Evolutionary conservation across 352 stramenopile species (phyloP).

Genomic region (Globisporangium uncinulatum): DNA sequence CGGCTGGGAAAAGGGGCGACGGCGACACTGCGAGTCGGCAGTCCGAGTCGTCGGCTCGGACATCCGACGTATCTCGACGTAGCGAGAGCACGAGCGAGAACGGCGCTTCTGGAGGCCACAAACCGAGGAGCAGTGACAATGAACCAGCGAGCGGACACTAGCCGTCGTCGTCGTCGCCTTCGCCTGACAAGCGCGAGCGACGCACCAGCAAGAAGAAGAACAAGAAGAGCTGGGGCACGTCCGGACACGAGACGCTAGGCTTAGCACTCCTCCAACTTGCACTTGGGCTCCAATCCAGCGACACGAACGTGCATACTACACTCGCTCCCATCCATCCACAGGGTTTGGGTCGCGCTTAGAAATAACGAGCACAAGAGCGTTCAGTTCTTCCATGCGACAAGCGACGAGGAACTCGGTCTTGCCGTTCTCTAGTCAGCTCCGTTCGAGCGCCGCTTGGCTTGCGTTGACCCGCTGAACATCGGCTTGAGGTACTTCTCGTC

Average conservation of each 20-base stretch:
- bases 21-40: constrained; percentile 9
- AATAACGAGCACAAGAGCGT: not conserved
- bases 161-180: not conserved
- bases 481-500: constrained; percentile 69
- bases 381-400: too few species aligned
- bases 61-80: not conserved
- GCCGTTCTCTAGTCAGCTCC: too few species aligned
- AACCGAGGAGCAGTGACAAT: constrained; percentile 12
- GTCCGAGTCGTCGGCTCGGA: constrained; percentile 4
- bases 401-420: too few species aligned
- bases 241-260: not conserved
- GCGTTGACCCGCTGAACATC: constrained; percentile 44
- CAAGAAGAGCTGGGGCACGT: constrained; percentile 5
- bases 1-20: not conserved
- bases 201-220: constrained; percentile 17
- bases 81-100: not conserved
- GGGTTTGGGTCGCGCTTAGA: too few species aligned
- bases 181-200: constrained; percentile 10
- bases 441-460: constrained; percentile 2
- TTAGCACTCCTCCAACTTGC: not conserved
- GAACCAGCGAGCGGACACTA: not conserved
- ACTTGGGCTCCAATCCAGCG: not conserved
- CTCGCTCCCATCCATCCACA: not conserved
- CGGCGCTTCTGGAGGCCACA: not conserved
- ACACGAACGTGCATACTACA: not conserved